Base-by-base conservation (phyloP, 169 alveolate species). In the Eimeria sp. region DNA sequence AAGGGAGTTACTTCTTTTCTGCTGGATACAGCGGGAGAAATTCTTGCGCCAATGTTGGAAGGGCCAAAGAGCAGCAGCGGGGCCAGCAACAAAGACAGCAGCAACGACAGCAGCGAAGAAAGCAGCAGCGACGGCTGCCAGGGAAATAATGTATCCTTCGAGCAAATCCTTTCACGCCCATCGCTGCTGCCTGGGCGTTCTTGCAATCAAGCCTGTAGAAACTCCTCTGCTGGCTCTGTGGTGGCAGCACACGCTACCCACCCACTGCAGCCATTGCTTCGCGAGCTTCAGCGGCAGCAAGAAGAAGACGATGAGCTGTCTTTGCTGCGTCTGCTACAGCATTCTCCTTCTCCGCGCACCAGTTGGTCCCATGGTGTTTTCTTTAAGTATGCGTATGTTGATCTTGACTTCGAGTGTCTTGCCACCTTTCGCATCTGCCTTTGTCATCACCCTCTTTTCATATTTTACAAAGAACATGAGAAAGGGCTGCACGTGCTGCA, bases 331-430 rank as follows among this genome's bases (percentile, higher is more conserved):
- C 82, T 87, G 58, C 93, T 87, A 62, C 93, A 87, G 49, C 62
- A 87, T 64, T 40, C 93, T 87, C 82, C 93, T 64, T 58, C 93
- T 4, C 72, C 93, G 49, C 93, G 93, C 52, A 62, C 82, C 80
- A 87, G 93, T 83, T 87, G 93, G 93, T 87, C 96, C n/a, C 96
- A 95, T 74, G 96, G 96, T 40, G 96, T 95, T 66, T 95, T 83
- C 71, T 95, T 95, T 90, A 95, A 95, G 90, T 95, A 95, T 60
- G 96, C 95, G 23, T 85, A 80, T 23, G 91, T 95, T 43, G 96
- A 95, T 60, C 90, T 95, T 46, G 96, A 95, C 85, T 95, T 95
- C 64, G 95, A 66, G 60, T 89, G 95, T 25, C 90, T 95, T 40
- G 91, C 90, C 89, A 85, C 90, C 8, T 95, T 95, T 62, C 77